Base-by-base conservation (phyloP, 192 early-diverging fungal species). In the Linnemannia hyalina region DNA sequence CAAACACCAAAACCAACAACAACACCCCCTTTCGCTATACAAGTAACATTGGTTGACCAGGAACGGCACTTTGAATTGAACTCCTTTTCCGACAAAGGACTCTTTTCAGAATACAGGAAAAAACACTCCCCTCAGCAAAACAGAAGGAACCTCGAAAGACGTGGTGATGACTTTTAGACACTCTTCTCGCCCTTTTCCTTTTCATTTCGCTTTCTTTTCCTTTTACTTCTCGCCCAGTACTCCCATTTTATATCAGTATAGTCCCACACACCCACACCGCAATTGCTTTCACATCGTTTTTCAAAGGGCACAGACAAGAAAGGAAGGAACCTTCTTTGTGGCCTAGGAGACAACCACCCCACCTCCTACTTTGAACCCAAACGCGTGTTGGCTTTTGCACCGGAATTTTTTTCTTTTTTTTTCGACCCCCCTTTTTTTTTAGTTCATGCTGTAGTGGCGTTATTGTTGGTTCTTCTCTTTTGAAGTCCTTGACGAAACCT, bases 11-110 rank as follows among this genome's bases (percentile, higher is more conserved):
- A 26, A 77, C 3, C 60, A 77, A 49, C 68, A 47, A 69, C 47
- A 11, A 41, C 38, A 41, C 23, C 29, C 57, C 60, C 40, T 15
- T 18, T 65, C 13, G 26, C 60, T 65, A 65, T 65, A 32, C 60
- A 65, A 65, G 36, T 68, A 32, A 46, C 41, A 57, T 49, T 57
- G 77, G 77, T 79, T 79, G 77, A 70, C 60, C 47, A 79, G 77
- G 77, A 79, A 79, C 77, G 46, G 77, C 69, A 57, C 6, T n/a
- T 23, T 46, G 54, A 4, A 41, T n/a, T 38, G 35, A 36, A 22
- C 40, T 42, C 60, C 32, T 49, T 74, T 74, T 35, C 47, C 73
- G 47, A 74, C 73, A 44, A 44, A 52, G 47, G 32, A 47, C 16
- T 49, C 23, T 74, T 44, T 49, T 26, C 47, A 44, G 42, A 8